These are phyloP conservation scores for Aurantiochytrium sp. DNA, from an alignment of 108 stramenopile genomes.

Conservation along the genomic window DNA sequence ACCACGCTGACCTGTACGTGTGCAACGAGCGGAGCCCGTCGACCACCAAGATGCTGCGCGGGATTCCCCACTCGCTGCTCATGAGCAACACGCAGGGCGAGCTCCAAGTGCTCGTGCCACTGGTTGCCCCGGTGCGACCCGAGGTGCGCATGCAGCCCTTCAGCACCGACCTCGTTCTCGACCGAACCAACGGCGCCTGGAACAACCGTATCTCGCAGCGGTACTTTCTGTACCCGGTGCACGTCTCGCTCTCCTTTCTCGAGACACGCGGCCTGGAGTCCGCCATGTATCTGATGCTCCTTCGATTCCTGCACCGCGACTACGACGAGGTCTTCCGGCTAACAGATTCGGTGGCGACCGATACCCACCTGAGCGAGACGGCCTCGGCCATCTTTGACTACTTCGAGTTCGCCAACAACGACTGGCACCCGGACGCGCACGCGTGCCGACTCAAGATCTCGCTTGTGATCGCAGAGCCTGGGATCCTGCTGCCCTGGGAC, in stretches of 20 bases:
- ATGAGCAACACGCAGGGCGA: conserved; percentile 39
- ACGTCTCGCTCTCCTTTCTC: conserved; percentile 37
- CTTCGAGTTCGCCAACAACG: conserved; percentile 29
- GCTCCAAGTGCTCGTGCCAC: conserved; percentile 39
- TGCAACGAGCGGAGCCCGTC: conserved; percentile 31
- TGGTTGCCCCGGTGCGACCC: conserved; percentile 26
- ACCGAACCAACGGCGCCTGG: neutral
- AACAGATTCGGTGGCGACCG: conserved; percentile 34
- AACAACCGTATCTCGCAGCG: neutral
- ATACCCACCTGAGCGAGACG: conserved; percentile 23
- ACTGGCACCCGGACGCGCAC: conserved; percentile 47
- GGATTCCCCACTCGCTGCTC: conserved; percentile 37
- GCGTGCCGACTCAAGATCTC: conserved; percentile 43
- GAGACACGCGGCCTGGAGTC: conserved; percentile 24
- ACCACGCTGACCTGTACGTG: conserved; percentile 33
- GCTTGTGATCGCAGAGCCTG: conserved; percentile 36
- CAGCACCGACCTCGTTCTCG: conserved; percentile 29
- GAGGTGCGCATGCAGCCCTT: conserved; percentile 33
- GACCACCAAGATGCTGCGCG: conserved; percentile 30
- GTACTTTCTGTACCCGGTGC: conserved; percentile 44
- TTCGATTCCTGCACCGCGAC: conserved; percentile 38
- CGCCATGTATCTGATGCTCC: conserved; percentile 43
- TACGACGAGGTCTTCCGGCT: conserved; percentile 41
- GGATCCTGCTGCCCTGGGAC: conserved; percentile 34
- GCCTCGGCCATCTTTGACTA: conserved; percentile 9